These are phyloP conservation scores for Zancudomyces culisetae DNA, from an alignment of 371 early-diverging fungal species.

Conservation along the genomic window DNA sequence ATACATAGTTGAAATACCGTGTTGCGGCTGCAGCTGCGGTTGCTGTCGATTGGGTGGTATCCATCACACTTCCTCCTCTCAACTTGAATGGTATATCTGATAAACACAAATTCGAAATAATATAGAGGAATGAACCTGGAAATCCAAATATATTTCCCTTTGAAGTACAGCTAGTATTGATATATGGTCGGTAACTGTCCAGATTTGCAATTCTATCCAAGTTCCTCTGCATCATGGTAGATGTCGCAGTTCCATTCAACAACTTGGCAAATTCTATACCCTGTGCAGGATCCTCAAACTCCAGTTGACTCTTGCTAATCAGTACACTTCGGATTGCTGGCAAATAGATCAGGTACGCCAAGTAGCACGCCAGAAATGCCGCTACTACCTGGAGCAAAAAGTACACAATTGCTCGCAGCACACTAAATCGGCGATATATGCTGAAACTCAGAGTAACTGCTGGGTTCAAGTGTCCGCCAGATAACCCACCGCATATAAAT, in stretches of 20 bases:
- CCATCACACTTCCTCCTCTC: no score
- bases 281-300: no score
- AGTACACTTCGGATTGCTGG: not conserved
- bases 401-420: conserved; percentile 38
- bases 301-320: not conserved
- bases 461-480: conserved; percentile 68
- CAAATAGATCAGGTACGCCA: not conserved
- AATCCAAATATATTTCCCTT: not conserved
- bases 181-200: not conserved
- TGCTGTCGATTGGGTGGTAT: no score
- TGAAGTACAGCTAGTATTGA: no score
- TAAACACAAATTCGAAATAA: not conserved
- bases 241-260: no score
- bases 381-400: conserved; percentile 41
- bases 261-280: no score
- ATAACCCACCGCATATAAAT: conserved; percentile 49
- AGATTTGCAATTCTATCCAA: not conserved
- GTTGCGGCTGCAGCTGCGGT: not conserved
- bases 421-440: conserved; percentile 43
- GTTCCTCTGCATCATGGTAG: not conserved
- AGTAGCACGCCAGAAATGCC: conserved; percentile 30
- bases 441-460: conserved; percentile 52
- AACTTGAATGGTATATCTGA: not conserved
- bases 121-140: not conserved
- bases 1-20: not conserved